Evolutionary conservation across 208 protist genomes (phyloP).

Genomic region (Leishmania gerbilli): DNA sequence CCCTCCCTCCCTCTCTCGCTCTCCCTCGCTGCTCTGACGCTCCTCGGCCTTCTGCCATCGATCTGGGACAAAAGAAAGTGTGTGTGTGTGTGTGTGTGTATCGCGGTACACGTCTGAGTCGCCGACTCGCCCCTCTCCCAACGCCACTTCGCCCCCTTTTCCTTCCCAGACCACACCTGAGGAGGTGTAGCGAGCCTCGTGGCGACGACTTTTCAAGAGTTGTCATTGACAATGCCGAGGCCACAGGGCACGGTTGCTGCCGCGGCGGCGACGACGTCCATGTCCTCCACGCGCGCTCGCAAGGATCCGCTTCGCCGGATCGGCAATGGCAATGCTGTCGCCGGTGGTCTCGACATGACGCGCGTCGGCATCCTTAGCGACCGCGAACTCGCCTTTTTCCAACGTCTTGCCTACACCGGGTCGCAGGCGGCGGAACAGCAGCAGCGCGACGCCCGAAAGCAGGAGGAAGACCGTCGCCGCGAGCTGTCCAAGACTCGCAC

Average conservation of each 20-base stretch:
- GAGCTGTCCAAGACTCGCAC: slow-evolving; percentile 50
- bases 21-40: background rate
- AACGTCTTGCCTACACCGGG: slow-evolving; percentile 37
- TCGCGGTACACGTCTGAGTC: background rate
- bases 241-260: background rate
- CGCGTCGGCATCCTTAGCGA: slow-evolving; percentile 76
- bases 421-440: slow-evolving; percentile 34
- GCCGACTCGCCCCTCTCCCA: background rate
- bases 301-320: slow-evolving; percentile 59
- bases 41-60: background rate
- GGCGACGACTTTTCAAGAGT: background rate
- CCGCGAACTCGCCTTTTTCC: slow-evolving; percentile 69
- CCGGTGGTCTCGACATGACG: slow-evolving; percentile 50
- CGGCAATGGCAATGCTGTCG: slow-evolving; percentile 87
- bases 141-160: background rate
- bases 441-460: slow-evolving; percentile 29
- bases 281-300: slow-evolving; percentile 52
- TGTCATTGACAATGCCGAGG: background rate
- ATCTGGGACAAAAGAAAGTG: background rate
- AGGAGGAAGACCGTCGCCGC: slow-evolving; percentile 41
- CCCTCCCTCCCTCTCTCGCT: background rate
- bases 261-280: slow-evolving; percentile 4
- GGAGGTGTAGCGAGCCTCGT: background rate
- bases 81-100: background rate
- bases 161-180: background rate